Evolutionary conservation across 1,284 basidiomycete species (phyloP).

Genomic region (Moesziomyces sp.): DNA sequence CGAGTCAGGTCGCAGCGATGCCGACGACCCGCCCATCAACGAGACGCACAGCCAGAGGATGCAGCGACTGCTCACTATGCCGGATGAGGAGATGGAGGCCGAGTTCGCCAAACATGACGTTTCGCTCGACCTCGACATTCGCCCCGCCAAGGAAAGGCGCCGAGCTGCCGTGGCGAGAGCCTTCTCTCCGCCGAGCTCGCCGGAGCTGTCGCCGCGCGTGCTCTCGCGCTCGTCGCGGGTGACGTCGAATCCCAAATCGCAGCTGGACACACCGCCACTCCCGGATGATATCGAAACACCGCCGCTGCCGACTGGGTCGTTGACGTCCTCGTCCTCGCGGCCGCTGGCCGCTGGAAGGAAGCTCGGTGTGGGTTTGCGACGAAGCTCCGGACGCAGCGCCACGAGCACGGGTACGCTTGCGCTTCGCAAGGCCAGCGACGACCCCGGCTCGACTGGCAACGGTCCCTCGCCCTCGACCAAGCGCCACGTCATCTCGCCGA

Average conservation of each 20-base stretch:
- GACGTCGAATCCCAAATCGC: slow-evolving; percentile 6
- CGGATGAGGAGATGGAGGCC: slow-evolving; percentile 11
- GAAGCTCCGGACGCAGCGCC: slow-evolving; percentile 19
- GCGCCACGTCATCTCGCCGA: slow-evolving; percentile 8
- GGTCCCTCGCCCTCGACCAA: not conserved
- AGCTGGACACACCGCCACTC: not conserved
- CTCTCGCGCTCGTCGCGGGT: not conserved
- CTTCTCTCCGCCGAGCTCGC: slow-evolving; percentile 18
- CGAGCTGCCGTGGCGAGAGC: slow-evolving; percentile 2
- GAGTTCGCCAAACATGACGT: slow-evolving; percentile 18
- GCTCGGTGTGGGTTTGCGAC: slow-evolving; percentile 17
- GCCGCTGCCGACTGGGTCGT: slow-evolving; percentile 7
- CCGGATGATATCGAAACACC: slow-evolving; percentile 14
- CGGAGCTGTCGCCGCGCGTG: slow-evolving; percentile 10
- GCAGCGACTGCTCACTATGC: slow-evolving; percentile 9
- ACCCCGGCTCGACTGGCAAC: not conserved
- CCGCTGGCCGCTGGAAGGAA: slow-evolving; percentile 23
- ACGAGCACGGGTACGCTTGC: slow-evolving; percentile 15
- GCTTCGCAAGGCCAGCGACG: slow-evolving; percentile 24
- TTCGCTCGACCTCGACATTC: slow-evolving; percentile 25
- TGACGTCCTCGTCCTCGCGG: slow-evolving; percentile 18
- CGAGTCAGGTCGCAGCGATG: slow-evolving; percentile 7
- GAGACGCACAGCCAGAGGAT: slow-evolving; percentile 39
- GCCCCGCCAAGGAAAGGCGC: slow-evolving; percentile 1
- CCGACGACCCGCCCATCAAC: slow-evolving; percentile 1